Evolutionary conservation across 306 rosid genomes (phyloP).

Genomic region (Citrullus colocynthis): DNA sequence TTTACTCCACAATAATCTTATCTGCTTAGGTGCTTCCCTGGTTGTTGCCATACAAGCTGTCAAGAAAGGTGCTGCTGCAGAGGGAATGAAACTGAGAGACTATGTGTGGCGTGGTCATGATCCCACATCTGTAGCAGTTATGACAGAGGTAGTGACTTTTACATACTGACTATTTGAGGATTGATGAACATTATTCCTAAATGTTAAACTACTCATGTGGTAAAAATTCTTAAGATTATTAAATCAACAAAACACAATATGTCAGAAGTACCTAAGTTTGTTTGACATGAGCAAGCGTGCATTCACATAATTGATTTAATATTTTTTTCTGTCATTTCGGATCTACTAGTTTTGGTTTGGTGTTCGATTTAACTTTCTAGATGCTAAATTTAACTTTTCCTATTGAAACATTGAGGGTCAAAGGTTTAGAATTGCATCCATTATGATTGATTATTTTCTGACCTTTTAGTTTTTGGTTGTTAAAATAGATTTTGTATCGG

Average conservation of each 20-base stretch:
- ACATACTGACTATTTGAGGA: background rate
- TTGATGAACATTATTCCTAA: background rate
- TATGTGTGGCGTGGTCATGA: slow-evolving; percentile 97
- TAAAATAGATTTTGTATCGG: background rate
- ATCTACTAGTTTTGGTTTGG: background rate
- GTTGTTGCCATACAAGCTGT: slow-evolving; percentile 97
- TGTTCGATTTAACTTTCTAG: background rate
- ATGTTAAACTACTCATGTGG: background rate
- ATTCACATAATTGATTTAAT: background rate
- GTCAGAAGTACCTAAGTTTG: background rate
- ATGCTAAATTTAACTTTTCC: background rate
- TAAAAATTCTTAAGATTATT: background rate
- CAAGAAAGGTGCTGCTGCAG: slow-evolving; percentile 89
- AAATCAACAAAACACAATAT: background rate
- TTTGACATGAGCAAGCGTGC: background rate
- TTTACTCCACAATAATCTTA: background rate
- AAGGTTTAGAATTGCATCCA: background rate
- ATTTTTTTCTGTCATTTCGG: background rate
- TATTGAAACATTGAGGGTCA: background rate
- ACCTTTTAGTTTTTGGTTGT: background rate
- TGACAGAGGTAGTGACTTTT: slow-evolving; percentile 69
- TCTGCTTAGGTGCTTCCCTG: slow-evolving; percentile 72
- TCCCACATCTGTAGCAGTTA: slow-evolving; percentile 97
- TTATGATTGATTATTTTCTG: background rate
- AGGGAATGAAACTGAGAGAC: slow-evolving; percentile 91